Conservation (phyloP, 495 filamentous ascomycete species). For the Neurospora africana region DNA sequence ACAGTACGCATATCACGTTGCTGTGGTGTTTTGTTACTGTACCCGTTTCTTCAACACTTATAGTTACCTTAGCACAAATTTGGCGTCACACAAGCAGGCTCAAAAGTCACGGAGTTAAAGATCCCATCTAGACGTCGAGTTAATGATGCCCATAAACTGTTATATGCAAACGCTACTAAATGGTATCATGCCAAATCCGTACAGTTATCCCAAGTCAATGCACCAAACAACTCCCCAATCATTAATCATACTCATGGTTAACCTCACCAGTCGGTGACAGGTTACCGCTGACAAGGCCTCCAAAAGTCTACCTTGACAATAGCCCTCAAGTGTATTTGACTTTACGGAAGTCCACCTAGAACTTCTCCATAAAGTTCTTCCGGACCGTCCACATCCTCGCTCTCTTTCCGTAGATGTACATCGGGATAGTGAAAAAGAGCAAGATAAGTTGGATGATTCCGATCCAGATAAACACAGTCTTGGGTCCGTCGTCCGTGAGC, state of each 20-base stretch:
- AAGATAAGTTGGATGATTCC: slow-evolving; percentile 79
- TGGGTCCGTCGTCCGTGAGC: slow-evolving; percentile 65
- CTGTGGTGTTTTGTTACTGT: not conserved
- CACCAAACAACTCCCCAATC: not conserved
- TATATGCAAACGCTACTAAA: not conserved
- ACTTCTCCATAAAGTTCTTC: slow-evolving; percentile 81
- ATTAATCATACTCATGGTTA: not conserved
- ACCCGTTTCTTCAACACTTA: not conserved
- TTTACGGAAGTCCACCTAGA: slow-evolving; percentile 33
- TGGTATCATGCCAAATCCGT: not conserved
- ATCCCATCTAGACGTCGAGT: not conserved
- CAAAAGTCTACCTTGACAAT: not conserved
- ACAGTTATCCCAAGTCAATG: not conserved
- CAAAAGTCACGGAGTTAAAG: not conserved
- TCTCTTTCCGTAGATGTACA: slow-evolving; percentile 94
- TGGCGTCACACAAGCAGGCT: not conserved
- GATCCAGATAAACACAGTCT: slow-evolving; percentile 68
- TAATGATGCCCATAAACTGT: not conserved
- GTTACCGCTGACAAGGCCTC: not conserved
- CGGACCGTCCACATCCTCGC: slow-evolving; percentile 94
- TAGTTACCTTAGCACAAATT: not conserved
- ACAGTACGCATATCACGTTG: not conserved
- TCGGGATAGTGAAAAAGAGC: slow-evolving; percentile 68
- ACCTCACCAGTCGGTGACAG: not conserved
- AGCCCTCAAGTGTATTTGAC: not conserved